A percentile compares a stretch with the other conserved stretches of the same genome.
Evolutionary conservation across 371 early-diverging fungal genomes (phyloP).

Genomic region (Mortierella polycephala): DNA sequence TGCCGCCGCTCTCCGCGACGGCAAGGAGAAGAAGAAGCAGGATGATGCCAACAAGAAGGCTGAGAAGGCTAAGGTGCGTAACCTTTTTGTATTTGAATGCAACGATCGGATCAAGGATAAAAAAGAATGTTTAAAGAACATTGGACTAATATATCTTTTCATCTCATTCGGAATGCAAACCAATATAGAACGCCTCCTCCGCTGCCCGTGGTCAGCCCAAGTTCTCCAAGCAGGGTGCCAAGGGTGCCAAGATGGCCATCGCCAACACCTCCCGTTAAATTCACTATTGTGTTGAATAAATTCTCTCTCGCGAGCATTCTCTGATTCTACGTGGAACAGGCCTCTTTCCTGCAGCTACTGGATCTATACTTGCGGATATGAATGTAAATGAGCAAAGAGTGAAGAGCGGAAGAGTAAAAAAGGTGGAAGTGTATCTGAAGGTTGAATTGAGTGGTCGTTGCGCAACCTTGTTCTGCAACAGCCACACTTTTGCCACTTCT

Average conservation of each 20-base stretch:
- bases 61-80: constrained; percentile 62
- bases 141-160: neutral
- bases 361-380: too few species aligned
- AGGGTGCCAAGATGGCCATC: constrained; percentile 88
- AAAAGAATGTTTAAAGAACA: too few species aligned
- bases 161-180: neutral
- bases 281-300: constrained; percentile 4
- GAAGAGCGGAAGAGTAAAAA: too few species aligned
- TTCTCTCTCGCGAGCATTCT: neutral
- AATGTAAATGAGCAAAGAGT: too few species aligned
- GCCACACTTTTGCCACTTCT: too few species aligned
- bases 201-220: constrained; percentile 67
- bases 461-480: too few species aligned
- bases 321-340: neutral
- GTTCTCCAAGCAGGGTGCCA: constrained; percentile 89
- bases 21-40: constrained; percentile 89
- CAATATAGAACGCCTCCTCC: constrained; percentile 44
- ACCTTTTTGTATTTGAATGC: too few species aligned
- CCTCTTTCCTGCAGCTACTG: too few species aligned
- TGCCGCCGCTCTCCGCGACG: constrained; percentile 84
- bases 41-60: constrained; percentile 87
- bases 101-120: too few species aligned
- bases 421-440: too few species aligned
- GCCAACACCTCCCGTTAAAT: constrained; percentile 89
- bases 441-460: too few species aligned